These are phyloP conservation scores for Amanita polypyramis DNA, from an alignment of 768 basidiomycete genomes.

Conservation along the genomic window DNA sequence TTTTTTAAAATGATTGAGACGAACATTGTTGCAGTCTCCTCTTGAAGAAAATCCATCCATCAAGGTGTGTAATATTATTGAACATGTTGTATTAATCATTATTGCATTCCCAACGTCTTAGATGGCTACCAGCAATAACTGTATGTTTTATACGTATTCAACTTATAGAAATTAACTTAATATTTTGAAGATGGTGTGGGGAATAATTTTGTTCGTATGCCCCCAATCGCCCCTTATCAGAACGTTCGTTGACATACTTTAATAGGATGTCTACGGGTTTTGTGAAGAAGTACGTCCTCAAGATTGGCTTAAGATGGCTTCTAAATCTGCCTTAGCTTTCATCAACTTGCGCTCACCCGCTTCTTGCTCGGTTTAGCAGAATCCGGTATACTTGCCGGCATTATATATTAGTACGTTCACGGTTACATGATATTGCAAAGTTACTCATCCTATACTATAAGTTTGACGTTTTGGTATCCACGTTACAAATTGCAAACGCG, in stretches of 20 bases:
- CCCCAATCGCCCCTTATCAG: neutral
- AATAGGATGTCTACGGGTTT: neutral
- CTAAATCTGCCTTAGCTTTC: neutral
- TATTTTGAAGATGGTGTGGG: neutral
- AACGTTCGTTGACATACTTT: neutral
- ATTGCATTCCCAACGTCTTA: neutral
- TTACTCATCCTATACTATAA: slow-evolving; percentile 14
- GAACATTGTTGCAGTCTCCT: neutral
- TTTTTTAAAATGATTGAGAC: neutral
- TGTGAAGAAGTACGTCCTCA: neutral
- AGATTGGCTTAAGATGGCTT: neutral
- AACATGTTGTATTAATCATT: too few species aligned
- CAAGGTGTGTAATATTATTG: neutral
- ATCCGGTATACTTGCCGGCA: slow-evolving; percentile 64
- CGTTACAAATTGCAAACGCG: slow-evolving; percentile 49
- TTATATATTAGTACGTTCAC: slow-evolving; percentile 53
- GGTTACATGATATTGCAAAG: neutral
- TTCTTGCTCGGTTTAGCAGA: slow-evolving; percentile 40
- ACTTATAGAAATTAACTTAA: neutral
- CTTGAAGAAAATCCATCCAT: neutral
- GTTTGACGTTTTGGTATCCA: slow-evolving; percentile 62
- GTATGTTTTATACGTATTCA: neutral
- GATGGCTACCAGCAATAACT: neutral
- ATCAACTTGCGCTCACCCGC: neutral
- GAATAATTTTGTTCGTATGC: neutral